A percentile compares a stretch with the other conserved stretches of the same genome.
Evolutionary conservation across 1,284 basidiomycete species (phyloP).

Genomic region (Wolfiporia cocos): DNA sequence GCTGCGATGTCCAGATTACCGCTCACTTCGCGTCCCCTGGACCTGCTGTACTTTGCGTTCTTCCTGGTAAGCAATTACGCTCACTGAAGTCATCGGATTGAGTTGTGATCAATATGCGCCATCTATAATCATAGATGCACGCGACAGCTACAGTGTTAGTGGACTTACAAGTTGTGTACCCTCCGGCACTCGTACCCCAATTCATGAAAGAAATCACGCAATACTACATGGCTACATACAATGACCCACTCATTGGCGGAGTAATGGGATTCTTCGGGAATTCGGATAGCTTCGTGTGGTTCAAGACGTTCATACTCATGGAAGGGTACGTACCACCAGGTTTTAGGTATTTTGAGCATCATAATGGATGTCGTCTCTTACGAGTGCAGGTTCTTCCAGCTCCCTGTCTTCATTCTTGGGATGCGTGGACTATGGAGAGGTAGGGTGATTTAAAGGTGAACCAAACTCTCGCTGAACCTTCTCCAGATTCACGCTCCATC

Average conservation of each 20-base stretch:
- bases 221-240: slow-evolving; percentile 44
- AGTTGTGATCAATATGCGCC: too few relatives aligned
- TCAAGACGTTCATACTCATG: slow-evolving; percentile 55
- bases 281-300: slow-evolving; percentile 47
- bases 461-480: not conserved
- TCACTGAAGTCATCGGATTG: not conserved
- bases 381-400: slow-evolving; percentile 57
- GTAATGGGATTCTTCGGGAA: slow-evolving; percentile 38
- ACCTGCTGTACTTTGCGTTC: slow-evolving; percentile 59
- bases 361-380: too few relatives aligned
- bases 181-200: slow-evolving; percentile 40
- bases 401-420: slow-evolving; percentile 72
- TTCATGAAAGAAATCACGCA: slow-evolving; percentile 35
- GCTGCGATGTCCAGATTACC: slow-evolving; percentile 30
- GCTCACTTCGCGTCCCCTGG: slow-evolving; percentile 49
- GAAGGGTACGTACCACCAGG: slow-evolving; percentile 35
- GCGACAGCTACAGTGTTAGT: slow-evolving; percentile 57
- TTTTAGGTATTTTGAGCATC: too few relatives aligned
- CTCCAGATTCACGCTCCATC: slow-evolving; percentile 15
- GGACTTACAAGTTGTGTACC: slow-evolving; percentile 69
- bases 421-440: slow-evolving; percentile 62
- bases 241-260: slow-evolving; percentile 60
- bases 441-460: slow-evolving; percentile 24
- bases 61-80: slow-evolving; percentile 41
- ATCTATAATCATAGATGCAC: slow-evolving; percentile 54